Evolutionary conservation across 768 basidiomycete genomes (phyloP).

Genomic region (Tulasnella sp.): DNA sequence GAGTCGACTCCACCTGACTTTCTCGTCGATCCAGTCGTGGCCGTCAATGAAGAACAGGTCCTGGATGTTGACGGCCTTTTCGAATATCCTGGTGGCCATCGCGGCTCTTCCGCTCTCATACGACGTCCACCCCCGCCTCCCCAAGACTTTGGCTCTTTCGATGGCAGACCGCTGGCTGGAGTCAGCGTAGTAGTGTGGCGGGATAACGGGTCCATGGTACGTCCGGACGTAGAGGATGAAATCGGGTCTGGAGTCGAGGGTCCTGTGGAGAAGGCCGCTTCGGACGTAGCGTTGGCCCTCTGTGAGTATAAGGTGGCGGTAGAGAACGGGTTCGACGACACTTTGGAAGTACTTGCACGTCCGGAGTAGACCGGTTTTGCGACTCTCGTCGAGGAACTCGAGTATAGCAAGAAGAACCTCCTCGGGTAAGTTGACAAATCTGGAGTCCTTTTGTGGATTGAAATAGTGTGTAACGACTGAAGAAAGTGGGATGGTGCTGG

Average conservation of each 20-base stretch:
- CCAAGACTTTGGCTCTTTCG: no score
- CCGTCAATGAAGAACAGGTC: no score
- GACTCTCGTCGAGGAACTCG: not conserved
- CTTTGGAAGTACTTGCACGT: not conserved
- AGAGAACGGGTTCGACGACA: not conserved
- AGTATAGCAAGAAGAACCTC: not conserved
- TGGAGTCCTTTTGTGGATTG: not conserved
- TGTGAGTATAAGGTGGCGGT: not conserved
- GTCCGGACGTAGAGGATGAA: not conserved
- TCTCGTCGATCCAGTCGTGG: no score
- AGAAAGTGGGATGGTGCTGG: not conserved
- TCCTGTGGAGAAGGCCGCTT: not conserved
- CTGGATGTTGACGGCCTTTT: no score
- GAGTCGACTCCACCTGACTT: no score
- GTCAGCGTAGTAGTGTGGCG: not conserved
- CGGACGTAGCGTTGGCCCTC: not conserved
- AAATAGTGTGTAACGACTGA: not conserved
- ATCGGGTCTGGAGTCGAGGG: not conserved
- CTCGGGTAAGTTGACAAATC: not conserved
- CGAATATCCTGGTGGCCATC: no score
- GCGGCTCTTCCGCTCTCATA: no score
- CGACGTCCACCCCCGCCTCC: no score
- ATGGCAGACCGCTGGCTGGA: no score
- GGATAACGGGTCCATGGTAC: not conserved
- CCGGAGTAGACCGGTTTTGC: not conserved